Base-by-base conservation (phyloP, 2,329 filamentous ascomycete genomes). In the Microdochium paspali region DNA sequence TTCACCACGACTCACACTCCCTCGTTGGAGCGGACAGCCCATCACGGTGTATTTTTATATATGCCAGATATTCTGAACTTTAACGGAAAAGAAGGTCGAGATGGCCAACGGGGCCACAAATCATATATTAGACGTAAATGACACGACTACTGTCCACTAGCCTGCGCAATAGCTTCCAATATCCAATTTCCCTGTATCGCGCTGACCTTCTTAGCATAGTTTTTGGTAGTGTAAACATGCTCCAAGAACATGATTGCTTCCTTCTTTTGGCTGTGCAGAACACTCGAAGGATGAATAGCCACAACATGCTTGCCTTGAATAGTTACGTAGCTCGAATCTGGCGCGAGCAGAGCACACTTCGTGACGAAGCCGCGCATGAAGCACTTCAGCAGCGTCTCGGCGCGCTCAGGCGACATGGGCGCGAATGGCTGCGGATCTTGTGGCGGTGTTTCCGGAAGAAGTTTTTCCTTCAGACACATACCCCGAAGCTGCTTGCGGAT, bases 171-270 rank as follows among this genome's bases (percentile, higher is more conserved):
- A 1, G 70, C 71, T 53, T 79, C 73, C 0, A 69, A 61, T 15
- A 84, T 76, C 80, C 80, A 84, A 24, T 71, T 65, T 0, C 74
- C 76, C 50, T 80, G 75, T 15, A 84, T 72, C 1, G 72, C 73
- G 61, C 77, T 82, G 50, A 84, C 80, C 60, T 80, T 83, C 60
- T 82, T 83, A 0, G 76, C 80, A 50, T 84, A 84, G 55, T 78
- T 84, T 64, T 81, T 82, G 47, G 74, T 74, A 1, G 81, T 85
- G 54, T 77, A 84, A 0, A 84, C 79, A 53, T 84, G 77, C 53
- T 85, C 80, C 10, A 84, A 59, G 51, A 83, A 85, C 79, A 85
- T 80, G 58, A 85, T 82, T 3, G 79, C 80, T 61, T 83, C 80
- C 56, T 72, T 74, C 62, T 82, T 83, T 55, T 75, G 71, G 0